Conservation (phyloP, 2,329 filamentous ascomycete species). For the Aspergillus texensis region DNA sequence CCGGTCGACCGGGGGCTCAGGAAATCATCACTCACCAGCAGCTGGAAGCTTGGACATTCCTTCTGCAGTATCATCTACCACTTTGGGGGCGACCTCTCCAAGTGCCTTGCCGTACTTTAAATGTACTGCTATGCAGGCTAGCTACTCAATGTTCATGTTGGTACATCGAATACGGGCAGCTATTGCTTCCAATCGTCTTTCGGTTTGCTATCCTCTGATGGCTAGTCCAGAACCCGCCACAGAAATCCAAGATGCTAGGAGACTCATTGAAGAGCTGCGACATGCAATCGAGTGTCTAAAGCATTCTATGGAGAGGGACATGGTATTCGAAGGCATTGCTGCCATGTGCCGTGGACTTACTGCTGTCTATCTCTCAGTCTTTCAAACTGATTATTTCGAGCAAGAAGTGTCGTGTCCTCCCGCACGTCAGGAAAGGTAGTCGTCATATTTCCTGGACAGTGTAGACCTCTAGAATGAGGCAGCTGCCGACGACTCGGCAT, state of each 20-base stretch:
- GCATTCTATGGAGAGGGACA: neutral
- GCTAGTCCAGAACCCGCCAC: neutral
- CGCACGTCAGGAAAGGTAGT: neutral
- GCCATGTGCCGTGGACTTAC: neutral
- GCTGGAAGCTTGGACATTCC: neutral
- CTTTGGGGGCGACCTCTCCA: neutral
- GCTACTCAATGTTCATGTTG: neutral
- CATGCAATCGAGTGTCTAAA: neutral
- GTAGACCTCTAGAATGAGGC: neutral
- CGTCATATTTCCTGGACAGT: neutral
- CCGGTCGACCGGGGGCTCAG: neutral
- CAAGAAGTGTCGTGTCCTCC: neutral
- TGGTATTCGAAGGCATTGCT: neutral
- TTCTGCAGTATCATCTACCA: neutral
- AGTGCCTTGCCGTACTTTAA: conserved; percentile 11
- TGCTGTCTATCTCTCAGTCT: neutral
- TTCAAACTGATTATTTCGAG: neutral
- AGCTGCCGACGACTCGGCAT: neutral
- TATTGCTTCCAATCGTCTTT: neutral
- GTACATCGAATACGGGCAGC: neutral
- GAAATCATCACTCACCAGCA: neutral
- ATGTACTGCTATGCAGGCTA: neutral
- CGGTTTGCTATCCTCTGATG: neutral
- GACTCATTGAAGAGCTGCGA: neutral
- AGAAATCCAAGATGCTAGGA: neutral